Base-by-base conservation (phyloP, 2,329 filamentous ascomycete genomes). In the Aspergillus phoenicis region DNA sequence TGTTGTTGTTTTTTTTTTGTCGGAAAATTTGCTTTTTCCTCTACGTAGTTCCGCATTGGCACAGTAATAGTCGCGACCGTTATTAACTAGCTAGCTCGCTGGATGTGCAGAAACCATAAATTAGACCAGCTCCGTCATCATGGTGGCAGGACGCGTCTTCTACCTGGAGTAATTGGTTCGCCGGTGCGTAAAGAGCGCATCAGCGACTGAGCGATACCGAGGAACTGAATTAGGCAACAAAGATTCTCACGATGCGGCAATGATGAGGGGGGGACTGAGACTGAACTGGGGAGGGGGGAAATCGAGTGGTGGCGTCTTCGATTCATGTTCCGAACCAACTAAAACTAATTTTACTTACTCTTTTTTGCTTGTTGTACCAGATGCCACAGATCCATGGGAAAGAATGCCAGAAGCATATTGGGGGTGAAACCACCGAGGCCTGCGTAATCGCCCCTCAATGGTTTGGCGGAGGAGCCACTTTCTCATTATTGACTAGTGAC, bases 361-460 rank as follows among this genome's bases (percentile, higher is more conserved):
- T 13, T 36, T 13, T 36, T 10, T 36, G 33, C 33, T 11, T 36
- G 33, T 36, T 36, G 33, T 36, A 36, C 33, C 33, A 36, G 11
- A 36, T 13, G 33, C 33, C 33, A 36, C 47, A 51, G 47, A 51
- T 51, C 47, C 47, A 51, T 51, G 47, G 47, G 47, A 26, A 20
- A 15, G 22, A n/a, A 36, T 13, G 45, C 22, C 22, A 24, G 45
- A 30, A 28, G 11, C 22, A 28, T 49, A 15, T 26, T 30, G 22
- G 8, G 24, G 13, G 47, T 51, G 8, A 30, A 33, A 17, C 20
- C 45, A 28, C 6, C 15, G 26, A 28, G 47, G 47, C 47, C 47
- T 51, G 47, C 47, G 47, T 51, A 51, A 51, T 51, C 47, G 47
- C 47, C 47, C 47, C 47, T 51, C 47, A 15, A 51, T 49, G 45